Evolutionary conservation across 768 basidiomycete species (phyloP).

Genomic region (Lactarius tabidus): DNA sequence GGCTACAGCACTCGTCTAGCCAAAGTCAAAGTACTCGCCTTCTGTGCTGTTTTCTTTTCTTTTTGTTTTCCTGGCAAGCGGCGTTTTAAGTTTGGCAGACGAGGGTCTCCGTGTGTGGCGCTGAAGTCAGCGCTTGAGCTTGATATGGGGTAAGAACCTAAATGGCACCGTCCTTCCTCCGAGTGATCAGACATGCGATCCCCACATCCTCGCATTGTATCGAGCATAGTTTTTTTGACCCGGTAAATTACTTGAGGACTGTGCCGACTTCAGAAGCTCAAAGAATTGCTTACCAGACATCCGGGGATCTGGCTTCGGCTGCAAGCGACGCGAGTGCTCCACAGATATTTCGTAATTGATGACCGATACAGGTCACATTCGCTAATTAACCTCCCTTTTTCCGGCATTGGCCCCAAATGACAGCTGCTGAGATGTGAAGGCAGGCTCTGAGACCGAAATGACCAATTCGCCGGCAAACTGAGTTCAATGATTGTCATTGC

Average conservation of each 20-base stretch:
- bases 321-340: conserved; percentile 2
- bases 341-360: conserved; percentile 12
- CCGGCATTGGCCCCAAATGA: conserved; percentile 17
- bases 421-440: conserved; percentile 18
- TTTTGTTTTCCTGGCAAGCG: conserved; percentile 13
- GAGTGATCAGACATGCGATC: neutral
- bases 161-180: conserved; percentile 1
- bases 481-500: conserved; percentile 25
- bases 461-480: conserved; percentile 23
- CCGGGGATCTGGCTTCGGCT: conserved; percentile 14
- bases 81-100: conserved; percentile 26
- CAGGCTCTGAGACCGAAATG: neutral
- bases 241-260: neutral
- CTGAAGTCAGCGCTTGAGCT: conserved; percentile 15
- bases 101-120: conserved; percentile 24
- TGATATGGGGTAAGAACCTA: conserved; percentile 11
- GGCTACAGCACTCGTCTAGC: no score
- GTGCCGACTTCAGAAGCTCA: neutral
- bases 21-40: no score
- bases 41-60: conserved; percentile 19
- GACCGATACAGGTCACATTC: conserved; percentile 12
- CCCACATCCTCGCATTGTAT: neutral
- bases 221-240: neutral
- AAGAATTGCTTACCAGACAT: neutral
- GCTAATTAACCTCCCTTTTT: conserved; percentile 11